phyloP scores from a whole-genome alignment of 441 rosid genomes.

The Codiaeum variegatum region DNA sequence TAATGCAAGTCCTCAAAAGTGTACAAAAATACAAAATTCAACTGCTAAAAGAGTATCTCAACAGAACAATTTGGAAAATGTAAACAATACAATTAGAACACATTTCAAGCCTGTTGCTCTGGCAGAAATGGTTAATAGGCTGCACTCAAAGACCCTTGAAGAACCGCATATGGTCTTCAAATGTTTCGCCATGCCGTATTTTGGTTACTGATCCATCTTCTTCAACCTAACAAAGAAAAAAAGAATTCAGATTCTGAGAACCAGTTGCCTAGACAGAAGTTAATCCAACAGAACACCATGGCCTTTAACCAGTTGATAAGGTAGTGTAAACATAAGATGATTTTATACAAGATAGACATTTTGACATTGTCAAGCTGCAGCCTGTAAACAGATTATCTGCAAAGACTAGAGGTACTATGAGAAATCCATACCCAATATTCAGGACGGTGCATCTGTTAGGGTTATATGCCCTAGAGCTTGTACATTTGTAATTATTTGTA shows the following conservation, averaged over 20 bases:
- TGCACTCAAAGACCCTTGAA: slow-evolving; percentile 60
- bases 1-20: not conserved
- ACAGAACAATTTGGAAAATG: not conserved
- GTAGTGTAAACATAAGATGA: not conserved
- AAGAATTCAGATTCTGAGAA: not conserved
- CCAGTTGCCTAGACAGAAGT: not conserved
- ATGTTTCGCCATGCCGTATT: slow-evolving; percentile 85
- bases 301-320: not conserved
- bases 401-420: not conserved
- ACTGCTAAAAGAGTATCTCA: not conserved
- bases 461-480: no score
- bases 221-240: slow-evolving; percentile 54
- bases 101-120: not conserved
- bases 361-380: not conserved
- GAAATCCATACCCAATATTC: slow-evolving; percentile 78
- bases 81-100: not conserved
- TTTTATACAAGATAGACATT: not conserved
- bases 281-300: not conserved
- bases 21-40: not conserved
- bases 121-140: not conserved
- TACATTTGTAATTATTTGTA: no score
- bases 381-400: not conserved
- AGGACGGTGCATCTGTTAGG: slow-evolving; percentile 99
- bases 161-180: slow-evolving; percentile 76
- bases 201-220: slow-evolving; percentile 77